phyloP scores from a whole-genome alignment of 257 asterid genomes.

The Ajuga chamaepitys region DNA sequence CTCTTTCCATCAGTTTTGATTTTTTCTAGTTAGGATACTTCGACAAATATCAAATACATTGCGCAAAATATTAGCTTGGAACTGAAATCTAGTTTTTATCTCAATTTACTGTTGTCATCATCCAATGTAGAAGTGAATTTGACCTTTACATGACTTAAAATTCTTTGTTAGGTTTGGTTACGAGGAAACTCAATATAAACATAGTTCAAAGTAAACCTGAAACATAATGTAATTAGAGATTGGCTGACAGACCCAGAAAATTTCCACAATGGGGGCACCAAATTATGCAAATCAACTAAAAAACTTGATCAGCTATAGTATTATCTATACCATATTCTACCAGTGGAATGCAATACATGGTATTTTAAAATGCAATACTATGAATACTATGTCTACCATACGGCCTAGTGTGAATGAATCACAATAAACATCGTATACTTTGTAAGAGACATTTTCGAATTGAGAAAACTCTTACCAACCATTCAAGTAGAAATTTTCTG shows the following conservation, averaged over 20 bases:
- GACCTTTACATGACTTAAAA: background rate
- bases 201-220: background rate
- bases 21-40: background rate
- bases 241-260: background rate
- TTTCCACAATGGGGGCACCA: too few relatives aligned
- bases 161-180: background rate
- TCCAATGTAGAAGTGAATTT: background rate
- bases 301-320: too few relatives aligned
- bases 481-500: too few relatives aligned
- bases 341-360: too few relatives aligned
- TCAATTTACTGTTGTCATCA: background rate
- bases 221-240: background rate
- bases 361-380: too few relatives aligned
- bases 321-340: too few relatives aligned
- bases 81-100: background rate
- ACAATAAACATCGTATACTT: too few relatives aligned
- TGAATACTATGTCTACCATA: too few relatives aligned
- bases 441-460: too few relatives aligned
- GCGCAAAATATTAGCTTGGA: background rate
- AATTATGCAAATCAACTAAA: too few relatives aligned
- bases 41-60: background rate
- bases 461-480: too few relatives aligned
- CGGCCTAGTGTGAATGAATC: too few relatives aligned
- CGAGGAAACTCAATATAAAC: background rate
- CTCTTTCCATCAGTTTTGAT: background rate